Percentiles rank a stretch among this genome's conserved stretches.
These are phyloP conservation scores for Fusarium beomiforme DNA, from an alignment of 2,329 filamentous ascomycete species.

Conservation along the genomic window DNA sequence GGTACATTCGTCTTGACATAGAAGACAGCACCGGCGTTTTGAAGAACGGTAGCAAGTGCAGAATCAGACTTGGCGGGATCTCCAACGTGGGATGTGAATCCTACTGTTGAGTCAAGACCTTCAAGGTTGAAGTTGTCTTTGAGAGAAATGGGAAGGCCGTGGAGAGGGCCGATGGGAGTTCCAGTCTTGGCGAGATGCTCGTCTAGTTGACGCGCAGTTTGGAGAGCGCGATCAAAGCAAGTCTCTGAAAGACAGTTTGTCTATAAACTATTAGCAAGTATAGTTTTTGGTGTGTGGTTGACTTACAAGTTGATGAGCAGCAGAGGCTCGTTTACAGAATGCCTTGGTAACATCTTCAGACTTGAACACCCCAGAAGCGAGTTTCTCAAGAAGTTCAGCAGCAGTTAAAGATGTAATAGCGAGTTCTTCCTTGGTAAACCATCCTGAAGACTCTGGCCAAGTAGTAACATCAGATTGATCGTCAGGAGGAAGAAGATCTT, in stretches of 20 bases:
- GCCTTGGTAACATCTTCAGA: constrained; percentile 56
- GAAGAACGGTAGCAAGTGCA: constrained; percentile 54
- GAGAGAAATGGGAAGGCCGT: constrained; percentile 71
- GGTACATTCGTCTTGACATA: constrained; percentile 68
- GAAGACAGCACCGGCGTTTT: constrained; percentile 61
- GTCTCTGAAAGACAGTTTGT: constrained; percentile 64
- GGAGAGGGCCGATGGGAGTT: constrained; percentile 67
- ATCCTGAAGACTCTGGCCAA: constrained; percentile 66
- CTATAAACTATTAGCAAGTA: constrained; percentile 27
- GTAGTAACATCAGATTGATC: constrained; percentile 60
- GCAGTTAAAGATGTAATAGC: constrained; percentile 59
- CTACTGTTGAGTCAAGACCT: constrained; percentile 69
- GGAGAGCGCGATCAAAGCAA: constrained; percentile 63
- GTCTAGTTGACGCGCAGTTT: constrained; percentile 60
- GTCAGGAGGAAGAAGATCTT: constrained; percentile 61
- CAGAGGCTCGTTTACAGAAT: constrained; percentile 64
- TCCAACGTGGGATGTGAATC: constrained; percentile 70
- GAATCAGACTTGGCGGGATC: constrained; percentile 61
- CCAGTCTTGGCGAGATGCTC: constrained; percentile 58
- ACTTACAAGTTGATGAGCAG: constrained; percentile 61
- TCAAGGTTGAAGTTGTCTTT: constrained; percentile 76
- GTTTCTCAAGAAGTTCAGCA: constrained; percentile 46
- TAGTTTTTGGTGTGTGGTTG: too few relatives aligned
- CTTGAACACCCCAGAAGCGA: constrained; percentile 50
- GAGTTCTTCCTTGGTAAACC: constrained; percentile 63